Base-by-base conservation (phyloP, 352 stramenopile genomes). In the Globisporangium lucens region DNA sequence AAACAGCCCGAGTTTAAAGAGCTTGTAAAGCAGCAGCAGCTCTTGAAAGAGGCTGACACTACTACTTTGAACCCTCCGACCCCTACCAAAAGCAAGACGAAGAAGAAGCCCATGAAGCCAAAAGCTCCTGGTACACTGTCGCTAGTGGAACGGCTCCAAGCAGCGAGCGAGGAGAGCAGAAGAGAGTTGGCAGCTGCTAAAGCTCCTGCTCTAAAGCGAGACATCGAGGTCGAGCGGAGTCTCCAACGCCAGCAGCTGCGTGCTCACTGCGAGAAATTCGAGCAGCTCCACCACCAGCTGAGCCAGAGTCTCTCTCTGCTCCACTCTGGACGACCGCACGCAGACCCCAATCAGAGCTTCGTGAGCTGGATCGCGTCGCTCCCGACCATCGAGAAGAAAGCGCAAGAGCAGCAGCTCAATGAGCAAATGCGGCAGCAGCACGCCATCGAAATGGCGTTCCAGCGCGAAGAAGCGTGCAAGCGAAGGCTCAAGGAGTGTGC, bases 361-460 rank as follows among this genome's bases (percentile, higher is more conserved):
- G 56, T 63, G 0, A 73, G 80, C 7, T 91, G 83, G 83, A 77
- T 89, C 3, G 75, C 70, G 24, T 89, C 83, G 0, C 67, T 91
- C 17, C 66, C 75, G 47, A 90, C 83, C 17, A 71, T 90, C 17
- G 72, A 90, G 29, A 89, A 72, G 46, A 67, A 74, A 12, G 71
- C 86, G 24, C 71, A 70, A 35, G 78, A 83, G 13, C 70, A 70
- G 0, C 63, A 71, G 43, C 58, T 73, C 12, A 66, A 79, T 35
- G 68, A 83, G 52, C 69, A 80, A 61, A 68, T 77, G 63, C 76
- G 71, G 2, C 72, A 86, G 33, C 76, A 78, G 3, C 74, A 77
- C 10, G 59, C 76, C 5, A 63, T 90, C 22, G 77, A 90, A 24
- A 35, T 66, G 55, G 78, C 87, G 58, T 89, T 76, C 58, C 68